Evolutionary conservation across 108 stramenopile species (phyloP).

Genomic region (Fistulifera pelliculosa): DNA sequence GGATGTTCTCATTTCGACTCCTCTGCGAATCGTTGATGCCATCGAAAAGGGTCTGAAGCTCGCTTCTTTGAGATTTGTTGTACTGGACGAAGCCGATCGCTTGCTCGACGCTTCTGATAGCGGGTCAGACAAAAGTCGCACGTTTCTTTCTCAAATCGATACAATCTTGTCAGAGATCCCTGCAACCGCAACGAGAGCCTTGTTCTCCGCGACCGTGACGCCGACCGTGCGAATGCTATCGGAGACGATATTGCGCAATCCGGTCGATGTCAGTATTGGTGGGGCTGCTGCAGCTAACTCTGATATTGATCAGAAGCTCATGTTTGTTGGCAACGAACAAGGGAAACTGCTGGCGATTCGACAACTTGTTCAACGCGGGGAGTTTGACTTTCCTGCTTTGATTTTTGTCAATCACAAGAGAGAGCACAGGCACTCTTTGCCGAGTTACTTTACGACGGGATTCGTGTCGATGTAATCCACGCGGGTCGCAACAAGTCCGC

Average conservation of each 20-base stretch:
- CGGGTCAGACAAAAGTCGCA: slow-evolving; percentile 48
- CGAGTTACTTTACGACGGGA: slow-evolving; percentile 88
- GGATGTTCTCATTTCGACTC: slow-evolving; percentile 74
- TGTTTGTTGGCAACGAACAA: slow-evolving; percentile 96
- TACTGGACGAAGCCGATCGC: slow-evolving; percentile 96
- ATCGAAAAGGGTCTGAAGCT: slow-evolving; percentile 60
- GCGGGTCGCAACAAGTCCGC: slow-evolving; percentile 77
- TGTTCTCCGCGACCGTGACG: slow-evolving; percentile 95
- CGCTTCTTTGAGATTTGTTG: slow-evolving; percentile 68
- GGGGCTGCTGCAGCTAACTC: slow-evolving; percentile 62
- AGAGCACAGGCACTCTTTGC: slow-evolving; percentile 91
- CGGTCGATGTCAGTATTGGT: slow-evolving; percentile 76
- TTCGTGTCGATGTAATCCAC: slow-evolving; percentile 93
- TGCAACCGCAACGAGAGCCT: slow-evolving; percentile 68
- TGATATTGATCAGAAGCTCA: slow-evolving; percentile 81
- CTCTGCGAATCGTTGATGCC: slow-evolving; percentile 65
- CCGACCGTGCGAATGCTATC: slow-evolving; percentile 78
- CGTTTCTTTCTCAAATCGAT: slow-evolving; percentile 91
- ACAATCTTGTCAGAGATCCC: slow-evolving; percentile 74
- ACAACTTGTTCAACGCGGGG: slow-evolving; percentile 65
- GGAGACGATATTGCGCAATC: slow-evolving; percentile 85
- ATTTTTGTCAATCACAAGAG: slow-evolving; percentile 94
- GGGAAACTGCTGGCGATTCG: slow-evolving; percentile 94
- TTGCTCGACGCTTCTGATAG: slow-evolving; percentile 80
- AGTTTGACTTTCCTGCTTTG: slow-evolving; percentile 71